These are phyloP conservation scores for Lipomyces anomalus DNA, from an alignment of 805 yeast genomes.

Conservation along the genomic window DNA sequence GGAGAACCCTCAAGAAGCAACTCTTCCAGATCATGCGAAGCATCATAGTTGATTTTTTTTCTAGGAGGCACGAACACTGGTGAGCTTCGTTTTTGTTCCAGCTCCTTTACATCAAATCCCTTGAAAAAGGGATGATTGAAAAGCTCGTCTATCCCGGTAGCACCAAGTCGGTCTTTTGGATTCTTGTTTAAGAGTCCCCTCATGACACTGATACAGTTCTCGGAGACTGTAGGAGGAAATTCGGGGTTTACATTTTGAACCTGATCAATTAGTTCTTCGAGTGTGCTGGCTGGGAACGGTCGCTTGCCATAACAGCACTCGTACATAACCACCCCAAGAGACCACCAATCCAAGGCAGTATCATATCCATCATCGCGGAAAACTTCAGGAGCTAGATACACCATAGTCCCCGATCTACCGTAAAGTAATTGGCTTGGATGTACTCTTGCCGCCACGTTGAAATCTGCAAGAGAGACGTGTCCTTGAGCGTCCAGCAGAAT, in stretches of 20 bases:
- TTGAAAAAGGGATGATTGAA: slow-evolving; percentile 70
- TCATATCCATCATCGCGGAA: slow-evolving; percentile 25
- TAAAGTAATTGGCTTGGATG: slow-evolving; percentile 4
- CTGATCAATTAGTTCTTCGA: slow-evolving; percentile 5
- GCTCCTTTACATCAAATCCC: slow-evolving; percentile 28
- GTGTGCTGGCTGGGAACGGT: slow-evolving; percentile 26
- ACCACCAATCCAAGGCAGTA: slow-evolving; percentile 33
- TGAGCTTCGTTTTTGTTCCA: slow-evolving; percentile 7
- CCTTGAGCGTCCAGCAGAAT: slow-evolving; percentile 58
- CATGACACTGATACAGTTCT: slow-evolving; percentile 69
- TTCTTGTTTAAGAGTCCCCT: slow-evolving; percentile 53
- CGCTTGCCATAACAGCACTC: slow-evolving; percentile 29
- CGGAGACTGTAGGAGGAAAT: slow-evolving; percentile 37
- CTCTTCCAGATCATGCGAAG: slow-evolving; percentile 18
- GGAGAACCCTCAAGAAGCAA: slow-evolving; percentile 11
- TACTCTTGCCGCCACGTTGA: slow-evolving; percentile 38
- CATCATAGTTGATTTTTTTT: slow-evolving; percentile 9
- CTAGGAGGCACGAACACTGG: slow-evolving; percentile 18
- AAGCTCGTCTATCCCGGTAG: slow-evolving; percentile 68
- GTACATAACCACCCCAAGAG: slow-evolving; percentile 33
- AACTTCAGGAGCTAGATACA: slow-evolving; percentile 32
- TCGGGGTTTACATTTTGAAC: slow-evolving; percentile 6
- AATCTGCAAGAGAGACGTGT: slow-evolving; percentile 55
- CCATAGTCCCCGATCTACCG: slow-evolving; percentile 28
- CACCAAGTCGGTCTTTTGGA: slow-evolving; percentile 65